These are phyloP conservation scores for Pseudogymnoascus pannorum DNA, from an alignment of 2,329 filamentous ascomycete species.

Conservation along the genomic window DNA sequence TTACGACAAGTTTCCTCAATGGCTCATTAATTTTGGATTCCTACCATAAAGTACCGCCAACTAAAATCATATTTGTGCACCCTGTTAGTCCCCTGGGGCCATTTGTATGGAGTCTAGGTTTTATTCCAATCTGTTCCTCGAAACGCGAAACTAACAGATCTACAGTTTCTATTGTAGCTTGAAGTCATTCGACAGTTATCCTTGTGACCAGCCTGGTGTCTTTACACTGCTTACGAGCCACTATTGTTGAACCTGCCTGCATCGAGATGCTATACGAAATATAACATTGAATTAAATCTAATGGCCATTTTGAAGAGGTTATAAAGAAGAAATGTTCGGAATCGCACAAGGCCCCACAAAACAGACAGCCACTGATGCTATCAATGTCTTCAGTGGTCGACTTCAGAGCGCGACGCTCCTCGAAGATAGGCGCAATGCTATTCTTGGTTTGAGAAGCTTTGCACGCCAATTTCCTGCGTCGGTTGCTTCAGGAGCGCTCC, in stretches of 20 bases:
- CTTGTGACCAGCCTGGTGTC: background rate
- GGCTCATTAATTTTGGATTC: background rate
- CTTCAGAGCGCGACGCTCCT: constrained; percentile 84
- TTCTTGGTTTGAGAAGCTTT: constrained; percentile 88
- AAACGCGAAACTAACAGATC: background rate
- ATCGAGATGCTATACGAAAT: constrained; percentile 3
- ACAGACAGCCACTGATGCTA: constrained; percentile 93
- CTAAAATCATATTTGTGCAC: background rate
- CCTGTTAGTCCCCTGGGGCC: too few species aligned
- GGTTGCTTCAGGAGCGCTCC: constrained; percentile 85
- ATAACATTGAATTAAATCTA: background rate
- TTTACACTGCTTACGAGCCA: background rate
- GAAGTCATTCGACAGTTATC: background rate
- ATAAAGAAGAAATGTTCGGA: constrained; percentile 47
- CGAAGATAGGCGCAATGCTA: constrained; percentile 88
- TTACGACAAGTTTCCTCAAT: constrained; percentile 5
- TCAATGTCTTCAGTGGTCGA: constrained; percentile 79
- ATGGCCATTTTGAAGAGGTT: constrained; percentile 2
- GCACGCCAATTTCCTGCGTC: constrained; percentile 94
- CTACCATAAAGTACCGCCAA: background rate
- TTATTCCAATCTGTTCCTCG: background rate
- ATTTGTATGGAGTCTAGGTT: background rate
- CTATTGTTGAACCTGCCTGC: background rate
- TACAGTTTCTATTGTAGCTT: background rate
- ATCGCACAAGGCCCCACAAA: constrained; percentile 73